Conservation (phyloP, 768 basidiomycete species). For the Macrolepiota fuliginosa region DNA sequence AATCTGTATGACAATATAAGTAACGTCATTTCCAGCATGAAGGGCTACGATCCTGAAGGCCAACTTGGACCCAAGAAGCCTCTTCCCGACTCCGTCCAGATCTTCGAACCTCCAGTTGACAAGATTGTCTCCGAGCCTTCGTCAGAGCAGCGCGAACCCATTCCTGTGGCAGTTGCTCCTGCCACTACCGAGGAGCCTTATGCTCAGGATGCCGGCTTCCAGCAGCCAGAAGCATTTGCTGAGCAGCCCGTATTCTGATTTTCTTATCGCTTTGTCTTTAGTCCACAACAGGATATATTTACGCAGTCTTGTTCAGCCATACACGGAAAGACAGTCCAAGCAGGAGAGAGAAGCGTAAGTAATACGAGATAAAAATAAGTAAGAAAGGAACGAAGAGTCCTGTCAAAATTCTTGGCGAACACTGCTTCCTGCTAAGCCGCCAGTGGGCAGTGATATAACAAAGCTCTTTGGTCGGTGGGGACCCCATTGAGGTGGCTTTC, state of each 20-base stretch:
- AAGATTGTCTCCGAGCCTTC: conserved; percentile 87
- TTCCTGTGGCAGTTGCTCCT: conserved; percentile 46
- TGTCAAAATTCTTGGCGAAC: conserved; percentile 24
- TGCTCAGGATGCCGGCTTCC: conserved; percentile 41
- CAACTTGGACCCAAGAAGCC: conserved; percentile 86
- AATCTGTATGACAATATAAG: background rate
- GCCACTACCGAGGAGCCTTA: conserved; percentile 50
- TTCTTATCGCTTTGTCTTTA: conserved; percentile 16
- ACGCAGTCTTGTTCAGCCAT: background rate
- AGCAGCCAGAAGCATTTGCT: conserved; percentile 36
- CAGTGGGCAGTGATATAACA: conserved; percentile 40
- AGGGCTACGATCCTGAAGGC: conserved; percentile 92
- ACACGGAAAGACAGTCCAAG: background rate
- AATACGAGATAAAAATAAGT: background rate
- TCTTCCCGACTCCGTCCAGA: conserved; percentile 91
- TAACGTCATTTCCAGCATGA: conserved; percentile 67
- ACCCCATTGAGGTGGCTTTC: conserved; percentile 26
- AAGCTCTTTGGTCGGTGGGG: conserved; percentile 25
- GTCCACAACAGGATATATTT: conserved; percentile 1
- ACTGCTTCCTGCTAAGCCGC: conserved; percentile 51
- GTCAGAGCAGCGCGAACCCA: conserved; percentile 83
- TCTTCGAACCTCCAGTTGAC: conserved; percentile 87
- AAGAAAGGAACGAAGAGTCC: background rate
- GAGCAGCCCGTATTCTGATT: conserved; percentile 63
- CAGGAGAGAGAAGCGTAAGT: background rate